Evolutionary conservation across 208 protist genomes (phyloP).

Genomic region (Leishmania gerbilli): DNA sequence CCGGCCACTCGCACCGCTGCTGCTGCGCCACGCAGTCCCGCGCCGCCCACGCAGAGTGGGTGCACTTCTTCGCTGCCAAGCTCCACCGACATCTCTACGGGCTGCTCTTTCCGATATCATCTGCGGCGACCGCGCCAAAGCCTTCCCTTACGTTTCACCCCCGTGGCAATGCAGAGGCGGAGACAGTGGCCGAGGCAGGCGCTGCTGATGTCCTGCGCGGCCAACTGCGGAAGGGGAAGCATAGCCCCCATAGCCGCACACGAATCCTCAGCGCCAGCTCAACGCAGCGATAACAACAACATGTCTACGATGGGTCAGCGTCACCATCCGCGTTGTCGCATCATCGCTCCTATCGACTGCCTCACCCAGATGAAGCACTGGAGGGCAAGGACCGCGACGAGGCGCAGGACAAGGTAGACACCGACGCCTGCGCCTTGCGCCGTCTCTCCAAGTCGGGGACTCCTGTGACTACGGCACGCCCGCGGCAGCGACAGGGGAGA

Average conservation of each 20-base stretch:
- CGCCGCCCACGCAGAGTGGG: conserved; percentile 47
- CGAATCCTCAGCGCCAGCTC: neutral
- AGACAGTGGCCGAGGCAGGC: neutral
- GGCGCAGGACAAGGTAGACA: neutral
- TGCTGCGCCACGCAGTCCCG: conserved; percentile 41
- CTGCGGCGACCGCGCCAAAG: conserved; percentile 3
- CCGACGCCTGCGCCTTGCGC: neutral
- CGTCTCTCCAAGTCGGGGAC: neutral
- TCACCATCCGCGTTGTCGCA: neutral
- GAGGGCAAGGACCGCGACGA: too few species aligned
- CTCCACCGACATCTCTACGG: conserved; percentile 49
- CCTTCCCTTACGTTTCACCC: neutral
- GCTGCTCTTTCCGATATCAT: conserved; percentile 40
- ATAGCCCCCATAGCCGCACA: neutral
- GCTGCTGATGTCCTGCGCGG: neutral
- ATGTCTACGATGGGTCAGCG: neutral
- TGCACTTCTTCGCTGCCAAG: conserved; percentile 43
- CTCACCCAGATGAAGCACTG: neutral
- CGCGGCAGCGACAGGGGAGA: neutral
- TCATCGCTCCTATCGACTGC: neutral
- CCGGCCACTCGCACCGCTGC: conserved; percentile 32
- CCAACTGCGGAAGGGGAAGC: neutral
- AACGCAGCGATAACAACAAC: neutral
- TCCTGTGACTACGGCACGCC: neutral
- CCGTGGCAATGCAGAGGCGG: neutral